Evolutionary conservation across 768 basidiomycete species (phyloP), one percentile per base, ranked within the genome.

Genomic region (Paxillus rubicundulus): DNA sequence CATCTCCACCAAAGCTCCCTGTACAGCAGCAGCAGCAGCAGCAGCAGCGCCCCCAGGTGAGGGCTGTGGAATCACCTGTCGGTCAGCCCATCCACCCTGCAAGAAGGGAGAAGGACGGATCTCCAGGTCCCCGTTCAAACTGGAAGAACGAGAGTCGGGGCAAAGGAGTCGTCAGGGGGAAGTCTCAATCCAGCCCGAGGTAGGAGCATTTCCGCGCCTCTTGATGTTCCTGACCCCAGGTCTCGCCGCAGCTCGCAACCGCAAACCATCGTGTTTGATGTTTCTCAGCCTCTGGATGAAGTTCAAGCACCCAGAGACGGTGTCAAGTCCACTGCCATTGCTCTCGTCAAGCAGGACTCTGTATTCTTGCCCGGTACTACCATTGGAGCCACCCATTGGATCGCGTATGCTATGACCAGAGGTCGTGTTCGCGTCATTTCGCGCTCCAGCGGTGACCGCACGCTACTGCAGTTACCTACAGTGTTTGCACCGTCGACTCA

Each of bases 381-480:
- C 30, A 92, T 93, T 49, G 91, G 91, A 9, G 91, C 91, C 13
- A 92, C 91, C 5, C 87, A 90, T 63, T 93, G 91, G 89, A 91
- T 93, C 53, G 91, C 91, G 14, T 92, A 93, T 62, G 91, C 90
- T 21, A 93, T 93, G 91, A 92, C 87, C 5, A 83, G 86, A 73
- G 89, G 87, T 82, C 89, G 91, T 54, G 87, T 93, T 46, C 87
- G 91, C 40, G 87, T 93, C 47, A 93, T 92, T 54, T 92, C 90
- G 18, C 81, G 91, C 47, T 89, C 89, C 20, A 92, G 89, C 58
- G 91, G 91, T 34, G 89, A 92, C 68, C 85, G 91, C 47, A 92
- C 91, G 7, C 73, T 93, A 2, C 78, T 93, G n/a, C 87, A 91
- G 62, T 74, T 92, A 41, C 85, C 82, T 14, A 65, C 69, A 9